Percentiles rank a stretch among this genome's conserved stretches.
Evolutionary conservation across 768 basidiomycete species (phyloP).

Genomic region (Leucocoprinus leucothites): DNA sequence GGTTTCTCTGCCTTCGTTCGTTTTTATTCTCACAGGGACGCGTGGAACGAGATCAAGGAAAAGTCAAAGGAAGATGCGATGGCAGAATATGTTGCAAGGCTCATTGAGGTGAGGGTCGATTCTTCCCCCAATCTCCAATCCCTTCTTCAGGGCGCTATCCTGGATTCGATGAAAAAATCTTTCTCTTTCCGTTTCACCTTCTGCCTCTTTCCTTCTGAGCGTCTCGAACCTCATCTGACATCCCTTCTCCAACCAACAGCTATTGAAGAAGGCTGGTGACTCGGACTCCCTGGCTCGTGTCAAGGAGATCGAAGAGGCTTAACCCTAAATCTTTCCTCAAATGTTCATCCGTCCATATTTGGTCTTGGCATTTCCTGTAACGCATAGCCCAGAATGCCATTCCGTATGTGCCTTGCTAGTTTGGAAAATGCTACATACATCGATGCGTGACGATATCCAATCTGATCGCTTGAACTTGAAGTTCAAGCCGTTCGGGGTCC

Average conservation of each 20-base stretch:
- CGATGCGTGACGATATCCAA: too few species aligned
- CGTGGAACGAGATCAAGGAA: conserved; percentile 78
- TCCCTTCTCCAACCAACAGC: conserved; percentile 31
- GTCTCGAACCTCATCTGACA: conserved; percentile 5
- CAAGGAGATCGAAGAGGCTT: conserved; percentile 53
- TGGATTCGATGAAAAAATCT: too few species aligned
- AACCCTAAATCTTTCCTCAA: not conserved
- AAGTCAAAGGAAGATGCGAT: conserved; percentile 68
- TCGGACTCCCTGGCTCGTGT: conserved; percentile 55
- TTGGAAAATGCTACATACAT: too few species aligned
- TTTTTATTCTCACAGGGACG: conserved; percentile 56
- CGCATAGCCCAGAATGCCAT: too few species aligned
- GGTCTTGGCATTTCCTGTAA: not conserved
- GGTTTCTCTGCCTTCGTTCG: conserved; percentile 10
- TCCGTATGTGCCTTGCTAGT: too few species aligned
- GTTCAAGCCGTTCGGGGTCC: too few species aligned
- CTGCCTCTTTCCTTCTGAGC: not conserved
- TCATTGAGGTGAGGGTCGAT: conserved; percentile 56
- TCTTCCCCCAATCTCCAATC: too few species aligned
- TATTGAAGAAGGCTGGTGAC: conserved; percentile 50
- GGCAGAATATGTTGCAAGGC: conserved; percentile 69
- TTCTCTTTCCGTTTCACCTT: not conserved
- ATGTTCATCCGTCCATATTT: not conserved
- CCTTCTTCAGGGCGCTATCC: too few species aligned
- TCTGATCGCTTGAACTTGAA: too few species aligned